phyloP scores from a whole-genome alignment of 805 yeast genomes.

The Starmerella ratchasimensis region DNA sequence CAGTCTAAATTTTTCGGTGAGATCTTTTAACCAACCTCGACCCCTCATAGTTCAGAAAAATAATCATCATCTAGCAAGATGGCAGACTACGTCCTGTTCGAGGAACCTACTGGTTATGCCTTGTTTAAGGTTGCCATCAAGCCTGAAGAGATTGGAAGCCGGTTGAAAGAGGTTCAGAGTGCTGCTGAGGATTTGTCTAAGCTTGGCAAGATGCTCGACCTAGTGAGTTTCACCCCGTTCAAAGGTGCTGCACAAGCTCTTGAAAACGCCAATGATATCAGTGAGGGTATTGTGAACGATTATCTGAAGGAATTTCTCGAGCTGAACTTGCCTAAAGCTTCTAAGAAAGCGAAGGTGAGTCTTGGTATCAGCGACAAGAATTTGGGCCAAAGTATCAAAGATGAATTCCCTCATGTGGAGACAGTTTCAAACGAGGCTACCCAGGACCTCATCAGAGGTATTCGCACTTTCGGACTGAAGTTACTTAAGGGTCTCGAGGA shows the following conservation, averaged over 20 bases:
- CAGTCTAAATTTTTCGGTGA: too few species aligned
- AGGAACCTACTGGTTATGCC: slow-evolving; percentile 98
- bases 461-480: slow-evolving; percentile 81
- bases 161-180: slow-evolving; percentile 86
- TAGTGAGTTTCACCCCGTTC: slow-evolving; percentile 93
- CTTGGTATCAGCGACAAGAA: slow-evolving; percentile 89
- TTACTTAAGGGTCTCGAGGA: slow-evolving; percentile 80
- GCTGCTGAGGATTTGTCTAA: slow-evolving; percentile 72
- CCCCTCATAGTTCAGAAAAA: background rate
- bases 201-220: slow-evolving; percentile 84
- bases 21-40: background rate
- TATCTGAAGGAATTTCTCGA: slow-evolving; percentile 80
- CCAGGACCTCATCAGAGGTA: slow-evolving; percentile 90
- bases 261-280: slow-evolving; percentile 94
- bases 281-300: slow-evolving; percentile 92
- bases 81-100: slow-evolving; percentile 90
- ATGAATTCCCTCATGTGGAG: slow-evolving; percentile 74
- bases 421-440: slow-evolving; percentile 82
- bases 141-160: slow-evolving; percentile 86
- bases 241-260: slow-evolving; percentile 99
- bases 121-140: slow-evolving; percentile 85
- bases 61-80: slow-evolving; percentile 20
- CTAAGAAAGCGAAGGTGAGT: slow-evolving; percentile 42
- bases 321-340: slow-evolving; percentile 52
- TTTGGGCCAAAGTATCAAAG: slow-evolving; percentile 94